Evolutionary conservation across 1,284 basidiomycete genomes (phyloP).

Genomic region (Leccinum huronense): DNA sequence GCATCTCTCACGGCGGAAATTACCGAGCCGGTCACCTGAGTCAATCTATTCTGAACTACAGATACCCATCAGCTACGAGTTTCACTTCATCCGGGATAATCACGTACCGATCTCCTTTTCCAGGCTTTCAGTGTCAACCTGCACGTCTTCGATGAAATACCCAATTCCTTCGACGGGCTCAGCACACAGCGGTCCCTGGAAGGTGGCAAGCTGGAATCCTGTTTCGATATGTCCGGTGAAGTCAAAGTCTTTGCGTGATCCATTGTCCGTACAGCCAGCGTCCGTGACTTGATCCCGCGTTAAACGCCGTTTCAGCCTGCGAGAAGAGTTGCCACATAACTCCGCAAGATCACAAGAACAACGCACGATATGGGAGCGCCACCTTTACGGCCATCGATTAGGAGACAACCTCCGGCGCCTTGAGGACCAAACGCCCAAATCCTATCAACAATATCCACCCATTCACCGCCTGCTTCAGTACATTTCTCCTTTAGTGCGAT

Average conservation of each 20-base stretch:
- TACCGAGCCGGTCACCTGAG: conserved; percentile 84
- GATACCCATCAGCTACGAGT: conserved; percentile 14
- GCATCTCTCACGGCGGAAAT: conserved; percentile 89
- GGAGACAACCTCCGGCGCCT: conserved; percentile 80
- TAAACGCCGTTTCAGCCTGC: conserved; percentile 51
- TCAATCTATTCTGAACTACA: conserved; percentile 62
- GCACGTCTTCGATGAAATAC: conserved; percentile 82
- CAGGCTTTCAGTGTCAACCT: conserved; percentile 60
- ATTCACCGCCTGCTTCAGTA: conserved; percentile 74
- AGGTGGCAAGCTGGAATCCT: conserved; percentile 93
- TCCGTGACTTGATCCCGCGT: conserved; percentile 42
- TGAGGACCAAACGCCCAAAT: conserved; percentile 95
- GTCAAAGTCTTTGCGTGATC: conserved; percentile 45
- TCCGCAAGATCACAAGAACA: conserved; percentile 8
- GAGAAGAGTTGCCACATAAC: conserved; percentile 18
- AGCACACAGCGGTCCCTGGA: conserved; percentile 92
- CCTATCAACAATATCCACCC: conserved; percentile 69
- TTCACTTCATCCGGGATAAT: conserved; percentile 7
- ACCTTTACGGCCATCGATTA: conserved; percentile 69
- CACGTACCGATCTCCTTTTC: conserved; percentile 63
- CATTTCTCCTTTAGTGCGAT: conserved; percentile 63
- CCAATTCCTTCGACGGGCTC: conserved; percentile 95
- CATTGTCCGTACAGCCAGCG: conserved; percentile 21
- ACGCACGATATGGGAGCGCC: conserved; percentile 53
- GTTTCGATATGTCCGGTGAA: conserved; percentile 86